Base-by-base conservation (phyloP, 805 yeast genomes). In the Saturnispora galanensis region DNA sequence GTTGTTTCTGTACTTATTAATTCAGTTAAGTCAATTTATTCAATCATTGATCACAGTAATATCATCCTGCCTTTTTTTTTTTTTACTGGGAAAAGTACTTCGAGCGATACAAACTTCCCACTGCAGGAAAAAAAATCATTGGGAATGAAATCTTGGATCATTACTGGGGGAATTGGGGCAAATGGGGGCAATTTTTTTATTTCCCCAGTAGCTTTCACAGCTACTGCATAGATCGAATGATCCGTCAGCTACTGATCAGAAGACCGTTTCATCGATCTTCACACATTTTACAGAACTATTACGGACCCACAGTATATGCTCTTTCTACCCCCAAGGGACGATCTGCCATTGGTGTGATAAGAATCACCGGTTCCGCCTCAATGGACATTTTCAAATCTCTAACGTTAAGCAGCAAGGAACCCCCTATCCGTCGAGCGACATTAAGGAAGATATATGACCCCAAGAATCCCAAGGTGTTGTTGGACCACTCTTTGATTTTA, bases 291-390 rank as follows among this genome's bases (percentile, higher is more conserved):
- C 11, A 28, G 2, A 21, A 42, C 11, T 42, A 17, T 15, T 36
- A 18, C 16, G 15, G 46, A 28, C 82, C 93, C 9, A 93, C 98
- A 0, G 80, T 93, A 1, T 93, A 82, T 66, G 98, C 98, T 0
- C 65, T 88, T 13, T 86, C 97, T 0, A 90, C 97, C 0, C 78
- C 83, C 8, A 76, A 84, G 0, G 79, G 87, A 1, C 71, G 81
- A 47, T 74, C 97, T 0, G 98, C 97, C 0, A 78, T 93, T 18
- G 95, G 88, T 0, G 86, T 93, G 1, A 70, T 93, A 4, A 68
- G 98, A 40, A 66, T 89, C 0, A 78, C 95, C 1, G 98, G 98
- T 0, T 67, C 87, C 0, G 74, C 74, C 18, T 70, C 84, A 2
- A 41, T 53, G 16, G 52, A 56, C 42, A 67, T 83, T 1, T 74